Percentiles rank a stretch among this genome's conserved stretches.
phyloP scores from a whole-genome alignment of 331 rosid species.

The Erythrophleum ivorense region DNA sequence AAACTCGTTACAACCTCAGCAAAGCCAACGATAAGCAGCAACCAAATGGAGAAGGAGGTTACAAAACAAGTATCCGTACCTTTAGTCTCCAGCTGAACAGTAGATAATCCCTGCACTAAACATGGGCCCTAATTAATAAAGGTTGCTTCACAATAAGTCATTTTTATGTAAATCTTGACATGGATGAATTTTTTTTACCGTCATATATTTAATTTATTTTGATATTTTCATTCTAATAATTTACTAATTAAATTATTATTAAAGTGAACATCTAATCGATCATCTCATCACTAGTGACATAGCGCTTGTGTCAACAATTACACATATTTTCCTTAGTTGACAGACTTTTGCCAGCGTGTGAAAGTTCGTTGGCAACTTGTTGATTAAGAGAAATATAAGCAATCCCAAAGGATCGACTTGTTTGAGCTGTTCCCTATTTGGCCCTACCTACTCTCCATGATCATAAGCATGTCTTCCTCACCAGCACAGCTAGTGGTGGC shows the following conservation, averaged over 20 bases:
- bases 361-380: not conserved
- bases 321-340: not conserved
- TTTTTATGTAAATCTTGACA: too few relatives aligned
- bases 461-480: not conserved
- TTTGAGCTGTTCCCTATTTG: too few relatives aligned
- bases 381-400: not conserved
- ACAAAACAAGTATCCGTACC: constrained; percentile 16
- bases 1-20: not conserved
- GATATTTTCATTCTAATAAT: too few relatives aligned
- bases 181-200: too few relatives aligned
- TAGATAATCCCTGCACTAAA: too few relatives aligned
- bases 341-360: too few relatives aligned
- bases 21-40: constrained; percentile 1
- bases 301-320: not conserved
- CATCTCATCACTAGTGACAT: not conserved
- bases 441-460: not conserved
- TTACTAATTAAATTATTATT: too few relatives aligned
- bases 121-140: not conserved
- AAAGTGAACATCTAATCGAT: too few relatives aligned
- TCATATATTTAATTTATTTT: too few relatives aligned
- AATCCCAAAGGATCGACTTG: too few relatives aligned
- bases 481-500: not conserved
- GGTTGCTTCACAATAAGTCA: not conserved
- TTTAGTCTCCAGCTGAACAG: not conserved
- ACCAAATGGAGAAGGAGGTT: not conserved